Percentiles rank a stretch among this genome's conserved stretches.
Evolutionary conservation across 2,329 filamentous ascomycete genomes (phyloP).

Genomic region (Fusarium buxicola): DNA sequence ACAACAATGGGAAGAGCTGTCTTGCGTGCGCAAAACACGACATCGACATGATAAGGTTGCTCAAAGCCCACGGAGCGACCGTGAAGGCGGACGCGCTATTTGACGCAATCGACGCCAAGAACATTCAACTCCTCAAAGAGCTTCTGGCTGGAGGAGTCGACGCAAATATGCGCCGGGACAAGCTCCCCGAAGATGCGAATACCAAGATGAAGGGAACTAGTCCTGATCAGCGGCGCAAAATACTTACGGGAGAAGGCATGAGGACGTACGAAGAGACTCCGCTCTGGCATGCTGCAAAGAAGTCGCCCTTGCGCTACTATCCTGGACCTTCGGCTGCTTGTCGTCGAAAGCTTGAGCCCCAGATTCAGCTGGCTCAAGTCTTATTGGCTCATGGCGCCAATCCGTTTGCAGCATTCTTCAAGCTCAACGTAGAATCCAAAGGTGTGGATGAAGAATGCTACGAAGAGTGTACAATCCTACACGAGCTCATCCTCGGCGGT

Average conservation of each 20-base stretch:
- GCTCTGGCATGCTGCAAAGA: constrained; percentile 17
- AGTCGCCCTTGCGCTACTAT: neutral
- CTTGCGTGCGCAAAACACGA: constrained; percentile 15
- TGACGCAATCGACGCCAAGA: constrained; percentile 23
- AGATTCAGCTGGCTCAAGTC: constrained; percentile 14
- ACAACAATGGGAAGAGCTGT: constrained; percentile 20
- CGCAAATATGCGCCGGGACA: constrained; percentile 19
- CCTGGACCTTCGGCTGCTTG: no score
- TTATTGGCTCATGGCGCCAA: constrained; percentile 44
- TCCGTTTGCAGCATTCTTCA: constrained; percentile 36
- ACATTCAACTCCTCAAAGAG: constrained; percentile 8
- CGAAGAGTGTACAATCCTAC: constrained; percentile 36
- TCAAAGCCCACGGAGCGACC: constrained; percentile 27
- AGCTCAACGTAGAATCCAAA: neutral
- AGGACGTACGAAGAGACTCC: constrained; percentile 16
- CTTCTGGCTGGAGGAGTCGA: constrained; percentile 32
- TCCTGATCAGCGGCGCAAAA: neutral
- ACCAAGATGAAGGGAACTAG: no score
- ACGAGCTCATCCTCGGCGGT: constrained; percentile 29
- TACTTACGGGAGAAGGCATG: no score
- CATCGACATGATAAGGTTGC: constrained; percentile 18
- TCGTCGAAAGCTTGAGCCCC: neutral
- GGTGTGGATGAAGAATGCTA: neutral
- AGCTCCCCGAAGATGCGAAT: neutral
- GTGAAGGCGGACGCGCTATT: constrained; percentile 28